Conservation (phyloP, 2,329 filamentous ascomycete species). For the Chrysoporthe deuterocubensis region DNA sequence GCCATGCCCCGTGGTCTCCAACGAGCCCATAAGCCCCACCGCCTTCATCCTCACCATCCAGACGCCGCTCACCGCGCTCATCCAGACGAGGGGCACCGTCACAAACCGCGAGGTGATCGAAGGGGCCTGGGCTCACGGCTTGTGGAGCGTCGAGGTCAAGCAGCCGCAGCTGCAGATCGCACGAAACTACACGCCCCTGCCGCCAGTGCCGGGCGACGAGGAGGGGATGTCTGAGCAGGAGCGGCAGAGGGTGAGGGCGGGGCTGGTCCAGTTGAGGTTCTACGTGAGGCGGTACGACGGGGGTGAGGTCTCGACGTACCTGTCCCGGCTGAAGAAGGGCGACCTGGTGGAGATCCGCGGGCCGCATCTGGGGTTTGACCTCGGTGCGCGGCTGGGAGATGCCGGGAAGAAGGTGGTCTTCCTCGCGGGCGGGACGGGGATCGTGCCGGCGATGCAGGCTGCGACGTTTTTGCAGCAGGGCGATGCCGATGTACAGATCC, state of each 20-base stretch:
- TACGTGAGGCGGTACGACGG: conserved; percentile 77
- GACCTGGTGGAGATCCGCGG: conserved; percentile 76
- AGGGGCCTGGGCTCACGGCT: conserved; percentile 62
- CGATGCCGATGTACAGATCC: conserved; percentile 64
- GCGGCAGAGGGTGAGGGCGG: conserved; percentile 40
- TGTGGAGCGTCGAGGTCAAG: conserved; percentile 92
- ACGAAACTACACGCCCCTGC: conserved; percentile 84
- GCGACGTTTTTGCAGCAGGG: conserved; percentile 58
- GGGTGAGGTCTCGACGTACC: conserved; percentile 85
- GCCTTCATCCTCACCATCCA: conserved; percentile 71
- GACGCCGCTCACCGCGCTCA: conserved; percentile 37
- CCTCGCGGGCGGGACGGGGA: conserved; percentile 88
- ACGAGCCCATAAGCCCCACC: conserved; percentile 66
- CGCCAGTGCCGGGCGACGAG: conserved; percentile 23
- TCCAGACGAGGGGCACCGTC: conserved; percentile 27
- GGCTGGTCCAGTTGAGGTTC: conserved; percentile 58
- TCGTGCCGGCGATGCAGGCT: conserved; percentile 86
- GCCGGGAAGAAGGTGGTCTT: conserved; percentile 67
- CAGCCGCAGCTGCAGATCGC: conserved; percentile 94
- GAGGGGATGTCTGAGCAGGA: conserved; percentile 23
- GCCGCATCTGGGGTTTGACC: conserved; percentile 70
- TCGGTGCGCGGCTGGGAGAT: conserved; percentile 42
- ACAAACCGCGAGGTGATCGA: conserved; percentile 36
- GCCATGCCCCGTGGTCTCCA: conserved; percentile 66
- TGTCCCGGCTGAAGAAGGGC: conserved; percentile 67